Evolutionary conservation across 2,329 filamentous ascomycete genomes (phyloP).

Genomic region (Paracoccidioides lutzii): DNA sequence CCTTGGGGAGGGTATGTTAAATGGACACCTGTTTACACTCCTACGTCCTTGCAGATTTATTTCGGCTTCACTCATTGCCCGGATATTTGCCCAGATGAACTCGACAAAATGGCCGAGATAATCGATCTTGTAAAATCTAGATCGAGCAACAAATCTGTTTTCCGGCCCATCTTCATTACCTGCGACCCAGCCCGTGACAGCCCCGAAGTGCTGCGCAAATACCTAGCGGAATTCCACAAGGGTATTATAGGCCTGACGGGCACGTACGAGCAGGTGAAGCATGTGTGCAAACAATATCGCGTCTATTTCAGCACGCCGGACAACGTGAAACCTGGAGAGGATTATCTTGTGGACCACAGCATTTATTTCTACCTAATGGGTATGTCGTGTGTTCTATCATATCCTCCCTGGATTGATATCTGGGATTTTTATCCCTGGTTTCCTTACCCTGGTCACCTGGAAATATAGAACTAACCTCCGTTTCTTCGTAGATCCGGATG

Average conservation of each 20-base stretch:
- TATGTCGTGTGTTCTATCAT: slow-evolving; percentile 26
- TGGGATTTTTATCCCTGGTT: not conserved
- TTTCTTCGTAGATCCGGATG: slow-evolving; percentile 59
- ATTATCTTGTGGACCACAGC: slow-evolving; percentile 96
- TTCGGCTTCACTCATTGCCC: slow-evolving; percentile 98
- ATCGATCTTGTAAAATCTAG: slow-evolving; percentile 52
- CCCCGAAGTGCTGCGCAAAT: slow-evolving; percentile 68
- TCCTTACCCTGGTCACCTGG: not conserved
- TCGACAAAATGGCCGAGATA: slow-evolving; percentile 98
- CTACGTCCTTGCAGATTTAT: slow-evolving; percentile 53
- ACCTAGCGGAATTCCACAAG: slow-evolving; percentile 82
- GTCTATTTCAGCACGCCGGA: slow-evolving; percentile 94
- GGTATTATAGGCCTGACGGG: slow-evolving; percentile 80
- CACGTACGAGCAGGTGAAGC: slow-evolving; percentile 85
- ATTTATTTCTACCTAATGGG: slow-evolving; percentile 99
- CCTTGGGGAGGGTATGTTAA: slow-evolving; percentile 1
- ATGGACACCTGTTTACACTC: not conserved
- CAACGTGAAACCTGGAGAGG: slow-evolving; percentile 79
- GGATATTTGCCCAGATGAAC: slow-evolving; percentile 96
- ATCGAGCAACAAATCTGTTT: slow-evolving; percentile 28
- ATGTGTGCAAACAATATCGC: slow-evolving; percentile 86
- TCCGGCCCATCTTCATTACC: slow-evolving; percentile 75
- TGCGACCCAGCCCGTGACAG: slow-evolving; percentile 90
- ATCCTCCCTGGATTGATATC: not conserved
- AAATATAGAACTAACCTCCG: not conserved